A percentile compares a stretch with the other conserved stretches of the same genome.
phyloP scores from a whole-genome alignment of 495 filamentous ascomycete species.

The Penicillium canescens region DNA sequence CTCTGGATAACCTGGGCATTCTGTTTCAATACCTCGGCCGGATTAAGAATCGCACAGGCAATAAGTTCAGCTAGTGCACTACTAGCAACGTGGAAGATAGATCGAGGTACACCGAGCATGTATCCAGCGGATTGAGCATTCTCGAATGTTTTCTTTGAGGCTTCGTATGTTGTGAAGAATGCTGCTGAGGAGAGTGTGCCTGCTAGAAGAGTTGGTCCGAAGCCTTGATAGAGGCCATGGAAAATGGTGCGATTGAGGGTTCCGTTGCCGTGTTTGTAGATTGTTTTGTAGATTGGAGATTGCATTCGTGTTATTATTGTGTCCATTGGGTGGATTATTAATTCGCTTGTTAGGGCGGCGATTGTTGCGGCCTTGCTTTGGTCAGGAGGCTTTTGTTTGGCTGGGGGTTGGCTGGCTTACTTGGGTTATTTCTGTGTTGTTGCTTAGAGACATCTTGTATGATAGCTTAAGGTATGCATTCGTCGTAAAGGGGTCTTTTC shows the following conservation, averaged over 20 bases:
- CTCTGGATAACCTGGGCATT: constrained; percentile 13
- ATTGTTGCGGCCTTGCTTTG: constrained; percentile 6
- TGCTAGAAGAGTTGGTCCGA: constrained; percentile 9
- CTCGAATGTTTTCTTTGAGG: constrained; percentile 5
- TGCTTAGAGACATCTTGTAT: background rate
- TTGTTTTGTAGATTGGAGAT: constrained; percentile 1
- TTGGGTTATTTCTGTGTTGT: background rate
- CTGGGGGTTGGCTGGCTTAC: background rate
- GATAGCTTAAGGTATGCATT: no score
- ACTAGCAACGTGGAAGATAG: constrained; percentile 2
- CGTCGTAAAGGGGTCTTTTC: no score
- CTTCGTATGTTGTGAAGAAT: constrained; percentile 12
- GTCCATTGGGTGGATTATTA: constrained; percentile 12
- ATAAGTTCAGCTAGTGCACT: constrained; percentile 9
- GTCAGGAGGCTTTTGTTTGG: background rate
- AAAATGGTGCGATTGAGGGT: constrained; percentile 6
- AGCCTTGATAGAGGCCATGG: constrained; percentile 10
- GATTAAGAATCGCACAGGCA: constrained; percentile 6
- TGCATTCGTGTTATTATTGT: constrained; percentile 15
- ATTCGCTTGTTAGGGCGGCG: constrained; percentile 11
- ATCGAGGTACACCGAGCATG: constrained; percentile 1
- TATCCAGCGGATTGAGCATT: constrained; percentile 8
- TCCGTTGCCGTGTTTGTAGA: constrained; percentile 10
- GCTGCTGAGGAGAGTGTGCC: constrained; percentile 7
- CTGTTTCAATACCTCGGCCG: constrained; percentile 14